Evolutionary conservation across 2,329 filamentous ascomycete genomes (phyloP).

Genomic region (Ascochyta lentis): DNA sequence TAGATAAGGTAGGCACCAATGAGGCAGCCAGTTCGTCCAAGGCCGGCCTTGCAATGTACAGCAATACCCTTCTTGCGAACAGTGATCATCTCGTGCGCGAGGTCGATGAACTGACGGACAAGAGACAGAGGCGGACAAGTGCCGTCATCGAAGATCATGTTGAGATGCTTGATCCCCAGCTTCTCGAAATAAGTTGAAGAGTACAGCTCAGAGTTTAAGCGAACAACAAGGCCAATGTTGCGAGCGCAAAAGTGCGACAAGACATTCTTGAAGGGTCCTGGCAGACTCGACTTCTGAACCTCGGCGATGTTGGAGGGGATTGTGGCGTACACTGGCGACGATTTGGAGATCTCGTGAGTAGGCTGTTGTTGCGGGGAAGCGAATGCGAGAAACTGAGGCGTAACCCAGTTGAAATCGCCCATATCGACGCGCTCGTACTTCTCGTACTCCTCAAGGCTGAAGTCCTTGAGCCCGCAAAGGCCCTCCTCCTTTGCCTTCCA

Average conservation of each 20-base stretch:
- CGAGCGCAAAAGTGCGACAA: conserved; percentile 85
- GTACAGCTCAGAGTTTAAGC: conserved; percentile 94
- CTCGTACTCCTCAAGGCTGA: conserved; percentile 97
- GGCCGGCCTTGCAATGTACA: conserved; percentile 97
- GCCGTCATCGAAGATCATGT: conserved; percentile 99
- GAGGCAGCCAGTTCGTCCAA: conserved; percentile 92
- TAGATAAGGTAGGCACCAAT: conserved; percentile 99
- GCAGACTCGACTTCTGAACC: conserved; percentile 73
- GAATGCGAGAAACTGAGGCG: conserved; percentile 92
- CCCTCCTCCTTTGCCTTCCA: conserved; percentile 99
- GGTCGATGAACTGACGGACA: conserved; percentile 93
- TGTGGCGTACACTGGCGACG: conserved; percentile 74
- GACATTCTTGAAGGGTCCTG: conserved; percentile 94
- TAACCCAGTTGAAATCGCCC: conserved; percentile 99
- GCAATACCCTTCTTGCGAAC: conserved; percentile 91
- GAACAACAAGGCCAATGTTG: conserved; percentile 90
- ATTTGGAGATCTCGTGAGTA: conserved; percentile 72
- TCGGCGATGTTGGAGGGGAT: conserved; percentile 79
- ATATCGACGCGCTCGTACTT: conserved; percentile 94
- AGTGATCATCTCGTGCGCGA: conserved; percentile 93
- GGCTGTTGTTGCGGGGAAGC: conserved; percentile 90
- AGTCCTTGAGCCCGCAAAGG: conserved; percentile 88
- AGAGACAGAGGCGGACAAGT: conserved; percentile 88
- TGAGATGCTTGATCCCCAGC: conserved; percentile 90
- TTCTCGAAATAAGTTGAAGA: conserved; percentile 97